Conservation (phyloP, 805 yeast species). For the Spencermartinsiella europaea region DNA sequence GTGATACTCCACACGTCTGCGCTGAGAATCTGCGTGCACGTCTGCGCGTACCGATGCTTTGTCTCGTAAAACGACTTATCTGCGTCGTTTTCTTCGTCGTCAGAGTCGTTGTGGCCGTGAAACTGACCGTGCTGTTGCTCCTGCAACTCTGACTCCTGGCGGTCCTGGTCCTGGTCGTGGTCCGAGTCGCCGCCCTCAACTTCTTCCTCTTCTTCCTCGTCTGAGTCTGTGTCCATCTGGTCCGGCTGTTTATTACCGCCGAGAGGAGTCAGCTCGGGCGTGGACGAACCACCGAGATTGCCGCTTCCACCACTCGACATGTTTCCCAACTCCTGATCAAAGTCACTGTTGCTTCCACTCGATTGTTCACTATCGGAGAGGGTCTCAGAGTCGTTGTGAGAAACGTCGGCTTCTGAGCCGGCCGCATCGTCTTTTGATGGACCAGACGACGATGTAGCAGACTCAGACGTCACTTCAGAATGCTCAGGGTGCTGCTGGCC, state of each 20-base stretch:
- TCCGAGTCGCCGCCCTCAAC: constrained; percentile 23
- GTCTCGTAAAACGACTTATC: constrained; percentile 24
- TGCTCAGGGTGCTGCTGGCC: no score
- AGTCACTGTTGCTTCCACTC: no score
- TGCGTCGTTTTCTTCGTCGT: constrained; percentile 18
- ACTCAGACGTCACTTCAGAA: no score
- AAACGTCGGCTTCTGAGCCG: no score
- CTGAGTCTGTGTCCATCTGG: constrained; percentile 20
- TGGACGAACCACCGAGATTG: neutral
- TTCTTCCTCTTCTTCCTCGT: constrained; percentile 16
- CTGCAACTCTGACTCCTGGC: constrained; percentile 26
- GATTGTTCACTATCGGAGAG: no score
- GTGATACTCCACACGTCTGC: constrained; percentile 94
- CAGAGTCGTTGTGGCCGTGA: constrained; percentile 19
- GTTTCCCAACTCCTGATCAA: no score
- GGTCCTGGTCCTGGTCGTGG: constrained; percentile 20
- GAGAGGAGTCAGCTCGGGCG: neutral
- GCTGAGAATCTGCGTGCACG: constrained; percentile 83
- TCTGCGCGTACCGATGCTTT: constrained; percentile 43
- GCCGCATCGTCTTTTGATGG: no score
- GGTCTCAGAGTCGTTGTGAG: no score
- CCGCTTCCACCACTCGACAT: neutral
- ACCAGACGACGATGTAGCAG: no score
- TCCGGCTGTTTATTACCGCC: constrained; percentile 3
- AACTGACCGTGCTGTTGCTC: constrained; percentile 24